Conservation (phyloP, 805 yeast species). For the Metschnikowia borealis region DNA sequence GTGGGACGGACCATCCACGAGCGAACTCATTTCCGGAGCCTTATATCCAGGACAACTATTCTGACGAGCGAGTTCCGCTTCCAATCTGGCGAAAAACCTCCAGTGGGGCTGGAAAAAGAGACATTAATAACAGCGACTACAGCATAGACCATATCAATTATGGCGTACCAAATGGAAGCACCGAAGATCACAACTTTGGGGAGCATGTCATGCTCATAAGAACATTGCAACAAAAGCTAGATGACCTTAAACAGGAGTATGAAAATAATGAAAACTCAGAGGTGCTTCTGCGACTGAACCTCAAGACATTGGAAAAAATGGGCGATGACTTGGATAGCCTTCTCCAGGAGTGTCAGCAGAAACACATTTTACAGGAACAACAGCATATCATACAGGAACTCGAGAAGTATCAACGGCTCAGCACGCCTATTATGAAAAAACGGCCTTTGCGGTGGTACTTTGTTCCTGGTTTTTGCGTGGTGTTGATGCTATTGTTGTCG, state of each 20-base stretch:
- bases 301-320: constrained; percentile 5
- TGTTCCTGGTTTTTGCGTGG: neutral
- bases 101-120: neutral
- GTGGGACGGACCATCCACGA: constrained; percentile 5
- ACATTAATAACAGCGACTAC: neutral
- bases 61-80: constrained; percentile 6
- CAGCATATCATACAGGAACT: constrained; percentile 21
- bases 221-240: constrained; percentile 10
- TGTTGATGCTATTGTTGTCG: constrained; percentile 18
- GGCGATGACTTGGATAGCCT: constrained; percentile 7
- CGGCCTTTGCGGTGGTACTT: constrained; percentile 5
- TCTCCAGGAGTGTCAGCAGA: constrained; percentile 10
- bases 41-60: neutral
- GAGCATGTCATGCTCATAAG: constrained; percentile 6
- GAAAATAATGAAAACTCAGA: neutral
- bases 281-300: constrained; percentile 6
- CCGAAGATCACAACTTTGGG: neutral
- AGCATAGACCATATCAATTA: neutral
- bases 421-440: neutral
- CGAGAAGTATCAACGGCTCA: constrained; percentile 20
- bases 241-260: constrained; percentile 6
- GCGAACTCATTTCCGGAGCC: constrained; percentile 2
- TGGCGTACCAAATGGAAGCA: neutral
- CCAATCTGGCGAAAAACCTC: constrained; percentile 13
- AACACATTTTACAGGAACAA: constrained; percentile 9